Percentiles rank a stretch among this genome's conserved stretches.
Evolutionary conservation across 805 yeast genomes (phyloP).

Genomic region (Lipomyces anomalus): DNA sequence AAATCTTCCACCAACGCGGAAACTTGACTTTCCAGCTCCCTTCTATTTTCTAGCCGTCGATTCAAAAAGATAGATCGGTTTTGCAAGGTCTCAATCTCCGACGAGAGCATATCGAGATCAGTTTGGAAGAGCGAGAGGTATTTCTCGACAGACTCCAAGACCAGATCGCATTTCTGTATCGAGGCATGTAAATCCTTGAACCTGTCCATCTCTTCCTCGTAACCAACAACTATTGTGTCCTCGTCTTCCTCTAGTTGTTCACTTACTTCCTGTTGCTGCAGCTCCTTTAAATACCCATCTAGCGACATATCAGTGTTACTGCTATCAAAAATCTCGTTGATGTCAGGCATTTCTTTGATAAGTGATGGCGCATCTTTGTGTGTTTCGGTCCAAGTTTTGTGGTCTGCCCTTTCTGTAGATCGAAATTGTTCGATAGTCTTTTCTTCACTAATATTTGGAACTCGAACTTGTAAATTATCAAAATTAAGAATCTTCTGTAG

Average conservation of each 20-base stretch:
- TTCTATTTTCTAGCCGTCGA: conserved; percentile 44
- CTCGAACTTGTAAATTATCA: no score
- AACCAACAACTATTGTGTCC: conserved; percentile 4
- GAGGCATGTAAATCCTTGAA: conserved; percentile 20
- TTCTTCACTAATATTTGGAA: no score
- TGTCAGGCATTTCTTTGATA: no score
- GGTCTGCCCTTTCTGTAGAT: no score
- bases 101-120: conserved; percentile 51
- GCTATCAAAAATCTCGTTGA: no score
- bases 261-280: neutral
- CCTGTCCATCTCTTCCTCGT: conserved; percentile 17
- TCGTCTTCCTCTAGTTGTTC: conserved; percentile 1
- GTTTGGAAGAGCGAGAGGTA: conserved; percentile 52
- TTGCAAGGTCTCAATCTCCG: conserved; percentile 58
- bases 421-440: no score
- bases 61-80: conserved; percentile 47
- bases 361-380: no score
- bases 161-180: conserved; percentile 20
- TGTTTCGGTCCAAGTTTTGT: no score
- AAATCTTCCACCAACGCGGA: conserved; percentile 74
- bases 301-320: no score
- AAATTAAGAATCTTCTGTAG: no score
- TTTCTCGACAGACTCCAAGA: conserved; percentile 31
- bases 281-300: no score
- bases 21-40: conserved; percentile 46